Evolutionary conservation across 495 filamentous ascomycete genomes (phyloP).

Genomic region (Mycothermus thermophilus): DNA sequence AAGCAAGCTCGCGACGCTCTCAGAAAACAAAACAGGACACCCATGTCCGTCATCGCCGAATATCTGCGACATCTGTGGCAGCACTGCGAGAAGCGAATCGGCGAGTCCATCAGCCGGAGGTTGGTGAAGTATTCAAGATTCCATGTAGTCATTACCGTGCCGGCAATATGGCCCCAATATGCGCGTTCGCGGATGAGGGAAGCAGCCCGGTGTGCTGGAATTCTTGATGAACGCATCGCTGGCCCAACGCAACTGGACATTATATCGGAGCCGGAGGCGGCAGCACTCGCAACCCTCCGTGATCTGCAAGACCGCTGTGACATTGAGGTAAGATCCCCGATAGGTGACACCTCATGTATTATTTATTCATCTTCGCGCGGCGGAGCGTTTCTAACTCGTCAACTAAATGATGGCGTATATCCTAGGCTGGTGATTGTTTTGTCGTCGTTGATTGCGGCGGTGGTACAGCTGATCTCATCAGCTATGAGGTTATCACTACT

Average conservation of each 20-base stretch:
- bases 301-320: constrained; percentile 8
- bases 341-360: too few species aligned
- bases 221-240: constrained; percentile 5
- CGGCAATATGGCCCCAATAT: constrained; percentile 19
- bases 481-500: constrained; percentile 1
- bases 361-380: too few species aligned
- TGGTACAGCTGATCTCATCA: constrained; percentile 15
- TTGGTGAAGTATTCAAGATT: constrained; percentile 7
- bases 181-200: constrained; percentile 9
- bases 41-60: constrained; percentile 9
- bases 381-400: too few species aligned
- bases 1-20: constrained; percentile 3
- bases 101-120: constrained; percentile 1
- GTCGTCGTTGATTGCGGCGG: constrained; percentile 14
- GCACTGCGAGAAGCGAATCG: constrained; percentile 4
- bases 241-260: constrained; percentile 9
- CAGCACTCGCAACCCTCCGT: constrained; percentile 6
- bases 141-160: constrained; percentile 16
- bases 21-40: constrained; percentile 4
- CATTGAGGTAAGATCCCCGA: too few species aligned
- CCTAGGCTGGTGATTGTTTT: constrained; percentile 12
- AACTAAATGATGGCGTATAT: too few species aligned
- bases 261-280: too few species aligned
- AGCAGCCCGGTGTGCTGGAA: constrained; percentile 10
- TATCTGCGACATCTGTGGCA: constrained; percentile 18